Evolutionary conservation across 2,329 filamentous ascomycete species (phyloP).

Genomic region (Ceratocystis huliohia): DNA sequence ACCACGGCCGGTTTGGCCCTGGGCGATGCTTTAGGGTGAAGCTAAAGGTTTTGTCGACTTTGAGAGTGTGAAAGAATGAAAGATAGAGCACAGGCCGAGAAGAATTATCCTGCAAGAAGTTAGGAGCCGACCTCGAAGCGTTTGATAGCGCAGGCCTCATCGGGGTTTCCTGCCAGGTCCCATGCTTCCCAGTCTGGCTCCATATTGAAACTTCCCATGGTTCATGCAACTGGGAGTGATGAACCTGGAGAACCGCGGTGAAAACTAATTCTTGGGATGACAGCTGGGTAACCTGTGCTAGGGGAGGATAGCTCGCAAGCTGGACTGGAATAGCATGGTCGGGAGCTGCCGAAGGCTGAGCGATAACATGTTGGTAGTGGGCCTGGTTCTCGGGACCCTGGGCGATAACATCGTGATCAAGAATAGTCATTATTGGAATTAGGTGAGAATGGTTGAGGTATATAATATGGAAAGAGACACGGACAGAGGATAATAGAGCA

Average conservation of each 20-base stretch:
- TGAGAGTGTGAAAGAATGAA: constrained; percentile 18
- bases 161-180: constrained; percentile 41
- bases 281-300: constrained; percentile 61
- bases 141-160: constrained; percentile 22
- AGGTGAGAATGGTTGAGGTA: not conserved
- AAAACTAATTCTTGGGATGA: constrained; percentile 41
- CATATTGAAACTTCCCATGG: constrained; percentile 65
- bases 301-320: constrained; percentile 46
- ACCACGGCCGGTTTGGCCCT: constrained; percentile 44
- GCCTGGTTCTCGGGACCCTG: constrained; percentile 15
- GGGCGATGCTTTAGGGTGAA: constrained; percentile 63
- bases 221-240: constrained; percentile 39
- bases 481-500: not conserved
- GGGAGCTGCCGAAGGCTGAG: constrained; percentile 1
- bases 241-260: constrained; percentile 57
- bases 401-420: constrained; percentile 15
- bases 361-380: constrained; percentile 13
- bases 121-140: not conserved
- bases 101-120: constrained; percentile 4
- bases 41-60: constrained; percentile 7
- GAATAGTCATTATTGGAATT: not conserved
- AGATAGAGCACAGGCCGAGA: not conserved
- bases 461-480: not conserved
- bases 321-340: constrained; percentile 9
- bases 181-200: constrained; percentile 42